A percentile compares a stretch with the other conserved stretches of the same genome.
Conservation (phyloP, 208 protist genomes). For the Blastocrithidia nonstop region DNA sequence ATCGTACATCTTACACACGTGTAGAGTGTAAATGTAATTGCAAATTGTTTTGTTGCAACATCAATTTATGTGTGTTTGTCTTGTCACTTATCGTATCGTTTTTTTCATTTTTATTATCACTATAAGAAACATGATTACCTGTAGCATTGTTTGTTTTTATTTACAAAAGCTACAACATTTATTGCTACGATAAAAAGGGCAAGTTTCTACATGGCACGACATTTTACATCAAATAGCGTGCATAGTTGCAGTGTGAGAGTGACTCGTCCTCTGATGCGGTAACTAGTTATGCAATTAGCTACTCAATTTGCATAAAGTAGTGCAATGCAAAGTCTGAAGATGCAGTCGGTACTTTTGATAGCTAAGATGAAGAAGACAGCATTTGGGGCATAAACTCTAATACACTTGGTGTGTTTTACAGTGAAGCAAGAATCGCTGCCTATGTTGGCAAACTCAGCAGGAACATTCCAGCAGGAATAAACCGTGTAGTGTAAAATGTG, state of each 20-base stretch:
- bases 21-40: neutral
- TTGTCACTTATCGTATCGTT: neutral
- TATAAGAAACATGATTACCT: neutral
- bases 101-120: neutral
- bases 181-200: conserved; percentile 31
- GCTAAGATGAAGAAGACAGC: neutral
- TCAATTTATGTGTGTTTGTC: neutral
- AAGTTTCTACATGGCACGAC: conserved; percentile 53
- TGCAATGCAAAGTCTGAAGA: conserved; percentile 8
- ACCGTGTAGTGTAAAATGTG: conserved; percentile 39
- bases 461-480: conserved; percentile 58
- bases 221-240: conserved; percentile 49
- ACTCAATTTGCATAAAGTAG: conserved; percentile 68
- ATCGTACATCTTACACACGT: too few relatives aligned
- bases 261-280: conserved; percentile 13
- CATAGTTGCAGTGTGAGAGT: conserved; percentile 48
- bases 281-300: conserved; percentile 56
- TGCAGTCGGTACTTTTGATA: neutral
- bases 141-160: neutral
- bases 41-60: neutral
- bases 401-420: conserved; percentile 22
- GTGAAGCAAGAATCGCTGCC: conserved; percentile 48
- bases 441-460: conserved; percentile 53
- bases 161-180: conserved; percentile 16
- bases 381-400: neutral